These are phyloP conservation scores for Dalbergia cochinchinensis DNA, from an alignment of 306 rosid genomes.

Conservation along the genomic window DNA sequence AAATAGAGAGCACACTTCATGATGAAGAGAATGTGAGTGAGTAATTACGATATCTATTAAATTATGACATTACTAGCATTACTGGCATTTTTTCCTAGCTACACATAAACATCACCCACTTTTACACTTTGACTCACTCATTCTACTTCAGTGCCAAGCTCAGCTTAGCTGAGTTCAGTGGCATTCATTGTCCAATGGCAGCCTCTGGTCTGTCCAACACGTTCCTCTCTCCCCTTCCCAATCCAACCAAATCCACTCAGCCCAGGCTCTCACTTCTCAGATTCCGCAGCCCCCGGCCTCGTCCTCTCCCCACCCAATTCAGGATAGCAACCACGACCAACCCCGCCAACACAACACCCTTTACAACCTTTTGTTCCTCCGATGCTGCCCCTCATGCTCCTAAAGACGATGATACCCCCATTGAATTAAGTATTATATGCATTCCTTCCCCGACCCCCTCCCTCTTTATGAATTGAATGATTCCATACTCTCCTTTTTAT, in stretches of 20 bases:
- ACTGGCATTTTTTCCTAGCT: no score
- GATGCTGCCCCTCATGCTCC: conserved; percentile 52
- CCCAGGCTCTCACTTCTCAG: conserved; percentile 41
- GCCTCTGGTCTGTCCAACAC: conserved; percentile 56
- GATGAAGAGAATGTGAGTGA: no score
- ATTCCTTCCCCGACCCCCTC: no score
- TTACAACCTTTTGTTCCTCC: conserved; percentile 47
- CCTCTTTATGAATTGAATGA: no score
- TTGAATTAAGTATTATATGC: conserved; percentile 60
- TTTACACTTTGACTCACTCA: no score
- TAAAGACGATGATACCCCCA: conserved; percentile 57
- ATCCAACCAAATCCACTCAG: conserved; percentile 22
- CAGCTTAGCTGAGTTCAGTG: neutral
- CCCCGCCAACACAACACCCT: conserved; percentile 11
- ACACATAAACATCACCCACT: no score
- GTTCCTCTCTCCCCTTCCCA: conserved; percentile 38
- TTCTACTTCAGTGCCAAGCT: no score
- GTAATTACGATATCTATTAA: no score
- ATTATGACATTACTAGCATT: no score
- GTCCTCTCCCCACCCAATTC: conserved; percentile 3
- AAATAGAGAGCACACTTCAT: no score
- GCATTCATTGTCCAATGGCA: conserved; percentile 53
- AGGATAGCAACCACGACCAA: conserved; percentile 21
- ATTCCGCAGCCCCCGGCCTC: conserved; percentile 54
- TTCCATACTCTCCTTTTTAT: neutral